These are phyloP conservation scores for Acer negundo DNA, from an alignment of 345 rosid species.

Conservation along the genomic window DNA sequence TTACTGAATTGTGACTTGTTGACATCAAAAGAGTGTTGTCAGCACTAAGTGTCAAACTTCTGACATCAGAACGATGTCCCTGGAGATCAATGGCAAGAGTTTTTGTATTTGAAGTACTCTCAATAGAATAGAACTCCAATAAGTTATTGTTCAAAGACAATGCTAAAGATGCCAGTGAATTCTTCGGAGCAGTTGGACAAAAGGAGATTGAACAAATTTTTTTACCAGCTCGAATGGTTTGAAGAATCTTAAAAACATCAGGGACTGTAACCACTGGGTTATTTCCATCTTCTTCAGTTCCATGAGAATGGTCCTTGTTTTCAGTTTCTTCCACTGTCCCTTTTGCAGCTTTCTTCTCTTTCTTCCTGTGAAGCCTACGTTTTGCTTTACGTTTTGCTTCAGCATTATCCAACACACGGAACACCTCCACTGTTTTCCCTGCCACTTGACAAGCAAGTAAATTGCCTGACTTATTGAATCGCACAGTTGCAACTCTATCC, in stretches of 20 bases:
- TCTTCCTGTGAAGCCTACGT: conserved; percentile 84
- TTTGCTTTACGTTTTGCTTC: conserved; percentile 88
- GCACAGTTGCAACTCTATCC: conserved; percentile 81
- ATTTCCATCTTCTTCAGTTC: conserved; percentile 38
- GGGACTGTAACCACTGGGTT: conserved; percentile 41
- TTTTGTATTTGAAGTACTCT: conserved; percentile 50
- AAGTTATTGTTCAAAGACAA: conserved; percentile 86
- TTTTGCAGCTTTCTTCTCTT: conserved; percentile 79
- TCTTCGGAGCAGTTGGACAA: conserved; percentile 63
- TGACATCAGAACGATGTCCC: conserved; percentile 93
- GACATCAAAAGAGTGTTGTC: conserved; percentile 91
- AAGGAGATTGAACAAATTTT: conserved; percentile 86
- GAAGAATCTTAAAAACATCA: conserved; percentile 84
- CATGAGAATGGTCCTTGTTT: conserved; percentile 40
- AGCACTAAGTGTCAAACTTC: conserved; percentile 87
- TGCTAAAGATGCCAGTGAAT: conserved; percentile 67
- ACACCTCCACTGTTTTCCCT: conserved; percentile 81
- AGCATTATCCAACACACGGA: conserved; percentile 65
- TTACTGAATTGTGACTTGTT: conserved; percentile 89
- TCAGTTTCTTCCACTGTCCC: conserved; percentile 35
- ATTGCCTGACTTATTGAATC: conserved; percentile 70
- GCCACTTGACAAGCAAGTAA: conserved; percentile 92
- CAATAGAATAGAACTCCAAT: conserved; percentile 78
- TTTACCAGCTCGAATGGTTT: conserved; percentile 73
- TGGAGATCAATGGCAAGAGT: conserved; percentile 75